A percentile compares a stretch with the other conserved stretches of the same genome.
These are phyloP conservation scores for Emydomyces testavorans DNA, from an alignment of 2,329 filamentous ascomycete genomes.

Conservation along the genomic window DNA sequence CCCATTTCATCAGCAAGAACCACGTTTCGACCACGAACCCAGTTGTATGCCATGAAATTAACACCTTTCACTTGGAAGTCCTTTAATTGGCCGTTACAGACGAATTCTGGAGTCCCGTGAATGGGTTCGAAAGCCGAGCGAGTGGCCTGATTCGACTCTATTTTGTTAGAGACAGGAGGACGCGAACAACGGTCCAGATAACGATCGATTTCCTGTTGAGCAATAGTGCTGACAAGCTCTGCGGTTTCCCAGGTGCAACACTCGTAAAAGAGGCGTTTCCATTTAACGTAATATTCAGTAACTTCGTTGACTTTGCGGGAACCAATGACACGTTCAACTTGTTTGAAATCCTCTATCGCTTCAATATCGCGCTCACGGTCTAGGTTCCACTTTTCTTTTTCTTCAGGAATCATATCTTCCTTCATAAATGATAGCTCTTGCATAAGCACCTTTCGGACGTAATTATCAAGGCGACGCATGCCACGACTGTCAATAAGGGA, in stretches of 20 bases:
- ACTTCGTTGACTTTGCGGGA: slow-evolving; percentile 67
- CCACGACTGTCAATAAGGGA: slow-evolving; percentile 67
- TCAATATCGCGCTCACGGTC: slow-evolving; percentile 86
- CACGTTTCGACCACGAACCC: slow-evolving; percentile 87
- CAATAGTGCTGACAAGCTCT: slow-evolving; percentile 60
- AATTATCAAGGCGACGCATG: slow-evolving; percentile 84
- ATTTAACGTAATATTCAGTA: slow-evolving; percentile 88
- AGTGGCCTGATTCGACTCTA: slow-evolving; percentile 63
- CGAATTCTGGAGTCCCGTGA: slow-evolving; percentile 72
- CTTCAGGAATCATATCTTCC: slow-evolving; percentile 68
- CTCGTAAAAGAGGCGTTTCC: slow-evolving; percentile 89
- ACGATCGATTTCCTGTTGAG: slow-evolving; percentile 82
- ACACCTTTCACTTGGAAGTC: slow-evolving; percentile 89
- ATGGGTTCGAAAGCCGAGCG: slow-evolving; percentile 61
- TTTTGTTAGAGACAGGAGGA: slow-evolving; percentile 66
- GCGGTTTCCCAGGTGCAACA: slow-evolving; percentile 87
- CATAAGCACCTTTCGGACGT: slow-evolving; percentile 71
- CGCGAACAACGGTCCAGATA: slow-evolving; percentile 74
- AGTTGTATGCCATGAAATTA: slow-evolving; percentile 93
- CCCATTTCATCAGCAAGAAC: slow-evolving; percentile 99
- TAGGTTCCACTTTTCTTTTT: slow-evolving; percentile 87
- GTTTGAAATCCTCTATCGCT: slow-evolving; percentile 75
- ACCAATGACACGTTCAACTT: slow-evolving; percentile 86
- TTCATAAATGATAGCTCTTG: slow-evolving; percentile 67
- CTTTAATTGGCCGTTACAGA: slow-evolving; percentile 72